Evolutionary conservation across 129 eudicot species (phyloP), one percentile per base, ranked within the genome.

Genomic region (Lactuca saligna): DNA sequence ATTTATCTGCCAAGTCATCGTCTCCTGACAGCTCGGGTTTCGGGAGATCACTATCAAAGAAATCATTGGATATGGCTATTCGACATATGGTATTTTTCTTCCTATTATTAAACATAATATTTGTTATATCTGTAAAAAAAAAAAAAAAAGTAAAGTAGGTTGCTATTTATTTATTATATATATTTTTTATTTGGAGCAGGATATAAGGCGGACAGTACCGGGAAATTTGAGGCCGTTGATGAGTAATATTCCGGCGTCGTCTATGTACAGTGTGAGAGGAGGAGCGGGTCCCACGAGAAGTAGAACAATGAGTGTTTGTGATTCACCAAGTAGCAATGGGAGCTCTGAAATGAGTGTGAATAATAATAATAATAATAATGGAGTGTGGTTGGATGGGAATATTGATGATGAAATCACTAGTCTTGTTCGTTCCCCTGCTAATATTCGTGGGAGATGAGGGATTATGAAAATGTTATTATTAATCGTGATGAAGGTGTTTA

Each of bases 31-130:
- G 91, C 71, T 75, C 88, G 34, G 98, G 98, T 56, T 88, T 93
- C 13, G 98, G 98, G 20, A 83, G 98, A 68, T 79, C 89, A 31
- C 88, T 93, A 17, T 93, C 96, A 3, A 93, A 93, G 89, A 93
- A 93, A 74, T 93, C 98, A 9, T 56, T 93, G 66, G 98, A 93
- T 74, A 93, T 93, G 98, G 98, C 98, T 67, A 93, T 93, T 51
- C 85, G 98, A 79, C 98, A 93, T 72, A 93, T 93, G 98, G 98
- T 93, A 89, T 35, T 70, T 70, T 75, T 60, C 69, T 58, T 53
- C 65, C 10, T 9, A 4, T 42, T 42, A 42, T 8, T 42, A 8
- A 35, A 35, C 38, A 4, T 35, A 35, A 6, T 4, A 6, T 35
- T 35, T 4, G 6, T 35, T 35, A 25, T 25, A 25, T 25, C 29